A percentile compares a stretch with the other conserved stretches of the same genome.
These are phyloP conservation scores for Sporothrix pallida DNA, from an alignment of 2,329 filamentous ascomycete genomes.

Conservation along the genomic window DNA sequence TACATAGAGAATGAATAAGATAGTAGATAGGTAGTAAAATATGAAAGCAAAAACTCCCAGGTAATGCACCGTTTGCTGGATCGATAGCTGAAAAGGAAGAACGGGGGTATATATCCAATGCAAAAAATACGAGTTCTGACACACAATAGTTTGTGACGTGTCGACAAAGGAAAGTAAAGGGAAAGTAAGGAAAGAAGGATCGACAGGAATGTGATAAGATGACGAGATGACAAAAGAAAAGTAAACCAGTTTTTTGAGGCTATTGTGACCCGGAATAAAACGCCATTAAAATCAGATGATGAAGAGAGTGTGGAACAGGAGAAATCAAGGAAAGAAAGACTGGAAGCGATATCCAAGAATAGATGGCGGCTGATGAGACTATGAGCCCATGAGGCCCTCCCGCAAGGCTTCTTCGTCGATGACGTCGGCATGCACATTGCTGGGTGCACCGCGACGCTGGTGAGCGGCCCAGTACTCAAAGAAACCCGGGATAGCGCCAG, in stretches of 20 bases:
- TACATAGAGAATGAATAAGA: no score
- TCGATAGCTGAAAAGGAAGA: neutral
- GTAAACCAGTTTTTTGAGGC: neutral
- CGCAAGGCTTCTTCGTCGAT: slow-evolving; percentile 66
- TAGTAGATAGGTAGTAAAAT: neutral
- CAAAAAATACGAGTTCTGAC: slow-evolving; percentile 9
- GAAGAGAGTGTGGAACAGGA: neutral
- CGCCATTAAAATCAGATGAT: neutral
- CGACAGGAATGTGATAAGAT: neutral
- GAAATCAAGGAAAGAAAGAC: neutral
- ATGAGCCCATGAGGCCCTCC: slow-evolving; percentile 61
- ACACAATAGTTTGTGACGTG: neutral
- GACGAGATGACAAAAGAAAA: neutral
- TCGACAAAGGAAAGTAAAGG: slow-evolving; percentile 27
- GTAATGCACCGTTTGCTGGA: slow-evolving; percentile 24
- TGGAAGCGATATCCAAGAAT: neutral
- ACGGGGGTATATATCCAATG: slow-evolving; percentile 29
- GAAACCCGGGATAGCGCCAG: slow-evolving; percentile 75
- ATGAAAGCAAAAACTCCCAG: slow-evolving; percentile 24
- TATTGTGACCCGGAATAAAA: neutral
- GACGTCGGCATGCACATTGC: slow-evolving; percentile 61
- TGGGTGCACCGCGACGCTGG: slow-evolving; percentile 59
- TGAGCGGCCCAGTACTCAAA: slow-evolving; percentile 59
- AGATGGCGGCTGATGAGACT: neutral
- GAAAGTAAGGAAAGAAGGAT: neutral